Percentiles rank a stretch among this genome's conserved stretches.
Conservation (phyloP, 2,329 filamentous ascomycete genomes). For the Calcarisporium arbuscula region DNA sequence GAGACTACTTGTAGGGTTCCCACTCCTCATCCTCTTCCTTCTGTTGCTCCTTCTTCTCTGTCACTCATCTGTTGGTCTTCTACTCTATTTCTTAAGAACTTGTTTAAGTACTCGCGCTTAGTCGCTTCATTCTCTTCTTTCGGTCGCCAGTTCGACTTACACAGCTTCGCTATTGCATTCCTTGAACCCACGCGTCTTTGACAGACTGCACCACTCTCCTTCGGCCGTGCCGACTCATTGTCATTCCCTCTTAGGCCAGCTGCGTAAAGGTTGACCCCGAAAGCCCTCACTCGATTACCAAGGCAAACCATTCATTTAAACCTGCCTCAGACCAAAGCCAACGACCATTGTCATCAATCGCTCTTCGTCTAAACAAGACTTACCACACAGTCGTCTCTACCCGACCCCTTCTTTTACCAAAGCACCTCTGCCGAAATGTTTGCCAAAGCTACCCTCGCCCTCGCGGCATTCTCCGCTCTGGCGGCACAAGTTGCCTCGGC, state of each 20-base stretch:
- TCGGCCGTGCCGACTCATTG: constrained; percentile 34
- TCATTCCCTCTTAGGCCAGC: no score
- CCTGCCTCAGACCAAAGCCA: neutral
- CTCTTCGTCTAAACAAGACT: neutral
- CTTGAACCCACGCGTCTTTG: constrained; percentile 42
- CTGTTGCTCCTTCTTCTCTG: constrained; percentile 8
- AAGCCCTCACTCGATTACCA: no score
- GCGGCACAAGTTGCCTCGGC: constrained; percentile 38
- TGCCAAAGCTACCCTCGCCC: constrained; percentile 33
- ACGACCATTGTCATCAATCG: neutral
- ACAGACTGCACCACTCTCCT: constrained; percentile 35
- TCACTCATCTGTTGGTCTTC: constrained; percentile 10
- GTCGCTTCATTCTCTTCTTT: constrained; percentile 16
- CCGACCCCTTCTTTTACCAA: constrained; percentile 1
- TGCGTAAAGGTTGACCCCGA: no score
- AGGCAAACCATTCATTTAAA: no score
- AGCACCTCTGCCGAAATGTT: constrained; percentile 29
- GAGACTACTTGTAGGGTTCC: no score
- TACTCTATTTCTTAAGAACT: constrained; percentile 12
- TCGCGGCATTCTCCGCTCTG: constrained; percentile 37
- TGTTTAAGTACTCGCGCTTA: no score
- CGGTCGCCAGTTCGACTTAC: constrained; percentile 14
- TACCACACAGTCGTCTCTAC: constrained; percentile 1
- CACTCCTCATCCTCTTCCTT: constrained; percentile 13
- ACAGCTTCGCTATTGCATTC: constrained; percentile 29